phyloP scores from a whole-genome alignment of 2,329 filamentous ascomycete genomes.

The Penicillium sumatraense region DNA sequence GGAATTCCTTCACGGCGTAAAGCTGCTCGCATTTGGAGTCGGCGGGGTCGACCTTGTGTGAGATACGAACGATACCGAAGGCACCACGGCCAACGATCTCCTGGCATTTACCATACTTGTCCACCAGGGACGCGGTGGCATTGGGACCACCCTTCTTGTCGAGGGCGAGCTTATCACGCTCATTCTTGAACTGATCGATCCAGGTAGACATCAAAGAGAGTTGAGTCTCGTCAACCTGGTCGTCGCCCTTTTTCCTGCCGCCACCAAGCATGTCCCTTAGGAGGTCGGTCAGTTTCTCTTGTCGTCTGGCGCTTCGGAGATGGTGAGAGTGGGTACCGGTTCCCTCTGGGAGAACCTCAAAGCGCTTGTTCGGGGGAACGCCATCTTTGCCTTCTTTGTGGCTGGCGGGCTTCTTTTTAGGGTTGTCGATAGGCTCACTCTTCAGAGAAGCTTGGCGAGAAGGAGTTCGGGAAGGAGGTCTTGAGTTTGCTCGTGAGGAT shows the following conservation, averaged over 20 bases:
- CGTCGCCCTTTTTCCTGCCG: conserved; percentile 75
- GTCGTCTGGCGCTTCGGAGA: conserved; percentile 84
- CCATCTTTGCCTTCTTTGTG: conserved; percentile 43
- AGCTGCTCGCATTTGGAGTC: conserved; percentile 80
- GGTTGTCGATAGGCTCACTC: conserved; percentile 34
- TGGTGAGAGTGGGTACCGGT: conserved; percentile 77
- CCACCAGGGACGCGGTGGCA: conserved; percentile 77
- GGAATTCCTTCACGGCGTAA: conserved; percentile 98
- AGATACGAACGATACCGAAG: conserved; percentile 96
- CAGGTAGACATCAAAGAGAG: conserved; percentile 92
- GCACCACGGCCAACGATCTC: conserved; percentile 95
- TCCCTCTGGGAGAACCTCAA: conserved; percentile 63
- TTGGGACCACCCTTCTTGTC: conserved; percentile 80
- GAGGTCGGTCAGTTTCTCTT: conserved; percentile 94
- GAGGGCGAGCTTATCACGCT: conserved; percentile 74
- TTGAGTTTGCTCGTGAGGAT: conserved; percentile 30
- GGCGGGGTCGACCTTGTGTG: conserved; percentile 88
- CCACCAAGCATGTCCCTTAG: conserved; percentile 81
- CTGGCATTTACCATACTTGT: conserved; percentile 98
- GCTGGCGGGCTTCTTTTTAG: conserved; percentile 32
- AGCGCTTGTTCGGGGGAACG: conserved; percentile 50
- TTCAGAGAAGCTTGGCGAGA: conserved; percentile 42
- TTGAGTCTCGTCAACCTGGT: conserved; percentile 69
- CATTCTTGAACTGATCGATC: conserved; percentile 90
- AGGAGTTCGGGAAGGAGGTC: conserved; percentile 37